phyloP scores from a whole-genome alignment of 2,329 filamentous ascomycete species.

The Byssoonygena ceratinophila region DNA sequence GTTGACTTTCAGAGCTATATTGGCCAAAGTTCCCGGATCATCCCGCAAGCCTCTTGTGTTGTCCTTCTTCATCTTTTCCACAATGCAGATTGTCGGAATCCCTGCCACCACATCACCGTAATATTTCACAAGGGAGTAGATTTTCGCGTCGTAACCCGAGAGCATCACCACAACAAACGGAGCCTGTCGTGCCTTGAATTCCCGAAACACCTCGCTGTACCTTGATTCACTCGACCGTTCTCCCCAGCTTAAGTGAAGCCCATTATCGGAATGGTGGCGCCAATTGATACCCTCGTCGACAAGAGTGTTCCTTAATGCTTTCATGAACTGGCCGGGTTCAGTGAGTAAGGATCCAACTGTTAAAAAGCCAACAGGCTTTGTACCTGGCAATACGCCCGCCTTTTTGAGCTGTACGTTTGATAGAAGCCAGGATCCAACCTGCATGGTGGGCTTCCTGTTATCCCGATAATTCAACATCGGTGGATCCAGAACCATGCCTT shows the following conservation, averaged over 20 bases:
- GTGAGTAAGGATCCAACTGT: background rate
- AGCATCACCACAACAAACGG: constrained; percentile 17
- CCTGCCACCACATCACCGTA: constrained; percentile 17
- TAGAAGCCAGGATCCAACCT: constrained; percentile 13
- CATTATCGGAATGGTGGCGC: background rate
- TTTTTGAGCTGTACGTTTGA: background rate
- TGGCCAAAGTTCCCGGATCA: constrained; percentile 36
- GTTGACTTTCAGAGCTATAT: constrained; percentile 69
- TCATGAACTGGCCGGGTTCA: background rate
- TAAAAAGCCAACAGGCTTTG: background rate
- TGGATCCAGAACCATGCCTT: constrained; percentile 14
- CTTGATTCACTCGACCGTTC: background rate
- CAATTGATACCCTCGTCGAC: constrained; percentile 8
- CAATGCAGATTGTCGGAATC: constrained; percentile 17
- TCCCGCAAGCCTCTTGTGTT: background rate
- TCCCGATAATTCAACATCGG: constrained; percentile 10
- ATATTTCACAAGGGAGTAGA: constrained; percentile 19
- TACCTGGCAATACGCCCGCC: constrained; percentile 1
- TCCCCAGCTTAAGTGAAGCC: background rate
- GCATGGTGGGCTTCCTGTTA: background rate
- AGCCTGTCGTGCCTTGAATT: background rate
- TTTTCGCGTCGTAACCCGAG: constrained; percentile 12
- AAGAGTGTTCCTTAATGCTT: background rate
- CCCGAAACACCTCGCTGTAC: background rate
- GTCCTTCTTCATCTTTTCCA: constrained; percentile 4